phyloP scores from a whole-genome alignment of 129 eudicot species.

The Gnaphalium uliginosum region DNA sequence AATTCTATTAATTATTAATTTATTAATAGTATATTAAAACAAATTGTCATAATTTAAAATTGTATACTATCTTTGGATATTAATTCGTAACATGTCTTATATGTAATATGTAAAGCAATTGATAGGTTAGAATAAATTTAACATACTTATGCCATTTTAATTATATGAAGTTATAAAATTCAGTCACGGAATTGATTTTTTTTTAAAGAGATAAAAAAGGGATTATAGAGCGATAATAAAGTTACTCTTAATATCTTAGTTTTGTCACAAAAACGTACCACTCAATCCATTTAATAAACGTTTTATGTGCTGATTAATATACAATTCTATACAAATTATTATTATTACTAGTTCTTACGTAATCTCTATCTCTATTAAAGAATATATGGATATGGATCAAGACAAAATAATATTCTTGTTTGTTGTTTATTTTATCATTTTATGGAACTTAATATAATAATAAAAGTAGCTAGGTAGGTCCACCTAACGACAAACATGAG shows the following conservation, averaged over 20 bases:
- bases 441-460: constrained; percentile 3
- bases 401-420: constrained; percentile 15
- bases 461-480: constrained; percentile 1
- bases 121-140: no score
- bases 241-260: no score
- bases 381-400: not conserved
- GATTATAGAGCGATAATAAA: no score
- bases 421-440: not conserved
- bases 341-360: not conserved
- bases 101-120: no score
- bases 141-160: no score
- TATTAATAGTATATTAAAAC: not conserved
- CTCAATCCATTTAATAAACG: not conserved
- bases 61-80: no score
- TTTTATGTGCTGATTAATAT: not conserved
- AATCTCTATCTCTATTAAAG: not conserved
- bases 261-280: not conserved
- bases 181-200: no score
- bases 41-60: not conserved
- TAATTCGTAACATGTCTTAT: no score
- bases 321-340: not conserved
- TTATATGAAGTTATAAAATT: no score
- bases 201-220: no score
- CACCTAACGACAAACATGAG: constrained; percentile 26
- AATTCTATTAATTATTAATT: not conserved